These are phyloP conservation scores for Nicotiana otophora DNA, from an alignment of 257 asterid genomes.

Conservation along the genomic window DNA sequence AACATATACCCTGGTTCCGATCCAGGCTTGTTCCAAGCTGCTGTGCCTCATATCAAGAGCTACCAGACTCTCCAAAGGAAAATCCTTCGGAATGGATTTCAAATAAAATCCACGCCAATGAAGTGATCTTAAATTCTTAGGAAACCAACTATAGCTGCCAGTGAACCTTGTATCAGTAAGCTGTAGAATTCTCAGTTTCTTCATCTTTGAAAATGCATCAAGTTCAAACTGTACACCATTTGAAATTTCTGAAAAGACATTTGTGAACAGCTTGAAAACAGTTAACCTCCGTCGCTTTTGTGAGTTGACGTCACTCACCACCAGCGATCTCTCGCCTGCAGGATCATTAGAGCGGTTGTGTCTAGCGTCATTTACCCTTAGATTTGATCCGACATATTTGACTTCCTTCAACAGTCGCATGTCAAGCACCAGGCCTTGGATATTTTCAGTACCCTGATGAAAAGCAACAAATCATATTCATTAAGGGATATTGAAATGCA, in stretches of 20 bases:
- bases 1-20: not conserved
- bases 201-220: slow-evolving; percentile 7
- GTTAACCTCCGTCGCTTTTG: not conserved
- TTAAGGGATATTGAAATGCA: not conserved
- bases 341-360: not conserved
- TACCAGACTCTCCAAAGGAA: slow-evolving; percentile 11
- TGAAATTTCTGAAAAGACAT: not conserved
- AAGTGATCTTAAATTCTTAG: not conserved
- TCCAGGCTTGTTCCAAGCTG: slow-evolving; percentile 1
- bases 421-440: slow-evolving; percentile 7
- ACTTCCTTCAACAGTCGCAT: slow-evolving; percentile 2
- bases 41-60: slow-evolving; percentile 10
- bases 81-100: slow-evolving; percentile 9
- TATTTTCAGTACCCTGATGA: slow-evolving; percentile 1
- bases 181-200: slow-evolving; percentile 9
- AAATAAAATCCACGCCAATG: slow-evolving; percentile 9
- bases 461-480: not conserved
- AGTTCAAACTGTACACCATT: not conserved
- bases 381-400: not conserved
- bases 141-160: not conserved
- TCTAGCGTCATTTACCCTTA: not conserved
- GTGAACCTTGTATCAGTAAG: not conserved
- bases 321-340: not conserved
- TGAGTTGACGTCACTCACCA: not conserved
- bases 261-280: not conserved